A percentile compares a stretch with the other conserved stretches of the same genome.
These are phyloP conservation scores for Escovopsis weberi DNA, from an alignment of 2,329 filamentous ascomycete species.

Conservation along the genomic window DNA sequence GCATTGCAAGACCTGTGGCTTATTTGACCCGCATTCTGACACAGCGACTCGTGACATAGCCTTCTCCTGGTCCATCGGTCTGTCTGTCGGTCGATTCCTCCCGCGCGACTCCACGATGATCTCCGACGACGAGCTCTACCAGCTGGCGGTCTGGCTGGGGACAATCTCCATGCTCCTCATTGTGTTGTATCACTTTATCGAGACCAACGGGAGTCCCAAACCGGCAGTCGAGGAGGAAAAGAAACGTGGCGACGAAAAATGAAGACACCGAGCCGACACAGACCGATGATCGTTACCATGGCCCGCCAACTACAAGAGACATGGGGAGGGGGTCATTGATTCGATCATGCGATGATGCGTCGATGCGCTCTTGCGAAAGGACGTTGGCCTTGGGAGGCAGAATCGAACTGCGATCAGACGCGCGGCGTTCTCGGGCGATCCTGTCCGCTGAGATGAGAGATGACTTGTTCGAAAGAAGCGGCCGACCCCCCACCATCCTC, in stretches of 20 bases:
- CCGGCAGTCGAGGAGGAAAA: constrained; percentile 4
- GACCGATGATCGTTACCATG: not conserved
- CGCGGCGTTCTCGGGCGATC: too few species aligned
- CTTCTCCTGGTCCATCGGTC: not conserved
- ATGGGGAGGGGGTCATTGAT: too few species aligned
- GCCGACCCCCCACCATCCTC: too few species aligned
- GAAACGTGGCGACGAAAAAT: not conserved
- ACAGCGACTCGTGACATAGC: too few species aligned
- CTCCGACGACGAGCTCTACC: constrained; percentile 81
- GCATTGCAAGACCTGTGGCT: too few species aligned
- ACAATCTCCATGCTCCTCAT: constrained; percentile 82
- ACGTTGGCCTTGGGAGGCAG: too few species aligned
- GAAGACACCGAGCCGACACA: not conserved
- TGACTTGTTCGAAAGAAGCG: too few species aligned
- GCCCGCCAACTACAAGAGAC: not conserved
- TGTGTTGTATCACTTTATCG: constrained; percentile 89
- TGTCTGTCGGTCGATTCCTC: not conserved
- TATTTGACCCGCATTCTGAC: too few species aligned
- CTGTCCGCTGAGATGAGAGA: too few species aligned
- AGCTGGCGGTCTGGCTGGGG: constrained; percentile 84
- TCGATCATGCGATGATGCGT: too few species aligned
- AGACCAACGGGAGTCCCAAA: constrained; percentile 54
- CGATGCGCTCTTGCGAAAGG: too few species aligned
- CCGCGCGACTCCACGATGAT: constrained; percentile 55
- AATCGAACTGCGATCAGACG: too few species aligned